Base-by-base conservation (phyloP, 2,329 filamentous ascomycete species). In the Rachicladosporium sp. region DNA sequence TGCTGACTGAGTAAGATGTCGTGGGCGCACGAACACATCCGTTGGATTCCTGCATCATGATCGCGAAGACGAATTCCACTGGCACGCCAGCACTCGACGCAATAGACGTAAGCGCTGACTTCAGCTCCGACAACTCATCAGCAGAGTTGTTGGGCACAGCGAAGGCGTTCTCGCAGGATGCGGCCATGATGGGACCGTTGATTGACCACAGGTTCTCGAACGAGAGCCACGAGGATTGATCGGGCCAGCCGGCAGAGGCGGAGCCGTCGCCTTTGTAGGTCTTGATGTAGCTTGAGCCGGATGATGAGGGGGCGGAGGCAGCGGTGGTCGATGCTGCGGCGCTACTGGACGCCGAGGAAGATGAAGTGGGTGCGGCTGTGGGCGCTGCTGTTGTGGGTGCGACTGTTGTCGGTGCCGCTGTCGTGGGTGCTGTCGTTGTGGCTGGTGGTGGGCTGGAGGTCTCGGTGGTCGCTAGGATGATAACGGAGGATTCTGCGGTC, bases 21-120 rank as follows among this genome's bases (percentile, higher is more conserved):
- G 65, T 67, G 2, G 57, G 59, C 15, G 57, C 67, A 33, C 65
- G 62, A 2, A 68, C 64, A 45, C 66, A 69, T 38, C 67, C 67
- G 38, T 62, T 63, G 36, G 56, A 61, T 46, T 70, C 67, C 46
- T 70, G 66, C 53, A 69, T 59, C 31, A 67, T 52, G 38, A 66
- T 56, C 27, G 63, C 63, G 38, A 68, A 55, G 43, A 69, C 60
- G 57, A 65, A 65, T 36, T 61, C 56, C 15, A 54, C 45, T 37
- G 63, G 58, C 13, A 69, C 50, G 31, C 58, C 53, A 10, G 57
- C 55, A 5, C 49, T 40, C 4, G 43, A 45, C 32, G 59, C 53
- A 19, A 61, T 45, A 33, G 46, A 36, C 27, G 55, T 41, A 45
- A 69, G 62, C 29, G 59, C 60, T 29, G 52, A 49, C 43, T 63